phyloP scores from a whole-genome alignment of 257 asterid species.

The Primulina huaijiensis region DNA sequence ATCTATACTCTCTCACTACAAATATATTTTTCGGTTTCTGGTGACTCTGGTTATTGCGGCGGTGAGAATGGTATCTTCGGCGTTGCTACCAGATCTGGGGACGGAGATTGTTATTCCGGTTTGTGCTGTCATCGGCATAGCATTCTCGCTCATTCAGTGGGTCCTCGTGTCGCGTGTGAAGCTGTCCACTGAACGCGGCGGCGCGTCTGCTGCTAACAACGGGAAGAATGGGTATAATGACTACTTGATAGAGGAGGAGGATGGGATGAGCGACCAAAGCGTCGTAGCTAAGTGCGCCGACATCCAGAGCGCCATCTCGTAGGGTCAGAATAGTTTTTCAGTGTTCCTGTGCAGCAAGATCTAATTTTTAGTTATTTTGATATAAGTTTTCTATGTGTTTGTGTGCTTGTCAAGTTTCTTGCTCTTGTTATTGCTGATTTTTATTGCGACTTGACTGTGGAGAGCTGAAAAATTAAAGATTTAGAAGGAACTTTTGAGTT shows the following conservation, averaged over 20 bases:
- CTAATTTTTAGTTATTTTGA: slow-evolving; percentile 21
- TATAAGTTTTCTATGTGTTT: slow-evolving; percentile 19
- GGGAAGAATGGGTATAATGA: slow-evolving; percentile 61
- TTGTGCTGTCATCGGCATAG: slow-evolving; percentile 61
- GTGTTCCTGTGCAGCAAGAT: slow-evolving; percentile 32
- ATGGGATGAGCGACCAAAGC: slow-evolving; percentile 61
- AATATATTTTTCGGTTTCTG: slow-evolving; percentile 5
- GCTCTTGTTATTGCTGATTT: neutral
- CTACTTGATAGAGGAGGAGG: slow-evolving; percentile 87
- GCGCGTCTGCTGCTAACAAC: slow-evolving; percentile 30
- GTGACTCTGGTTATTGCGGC: slow-evolving; percentile 19
- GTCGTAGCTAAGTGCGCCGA: slow-evolving; percentile 83
- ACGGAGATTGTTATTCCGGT: slow-evolving; percentile 56
- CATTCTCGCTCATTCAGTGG: slow-evolving; percentile 61
- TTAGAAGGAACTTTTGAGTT: neutral
- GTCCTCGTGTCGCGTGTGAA: slow-evolving; percentile 37
- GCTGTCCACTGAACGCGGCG: slow-evolving; percentile 35
- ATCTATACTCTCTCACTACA: neutral
- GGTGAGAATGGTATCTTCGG: slow-evolving; percentile 19
- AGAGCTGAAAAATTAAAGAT: neutral
- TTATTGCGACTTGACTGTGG: slow-evolving; percentile 2
- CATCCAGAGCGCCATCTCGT: slow-evolving; percentile 79
- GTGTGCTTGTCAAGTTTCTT: neutral
- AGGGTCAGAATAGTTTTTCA: slow-evolving; percentile 48
- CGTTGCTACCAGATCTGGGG: slow-evolving; percentile 57